Evolutionary conservation across 768 basidiomycete genomes (phyloP), one percentile per base, ranked within the genome.

Genomic region (Megacollybia marginata): DNA sequence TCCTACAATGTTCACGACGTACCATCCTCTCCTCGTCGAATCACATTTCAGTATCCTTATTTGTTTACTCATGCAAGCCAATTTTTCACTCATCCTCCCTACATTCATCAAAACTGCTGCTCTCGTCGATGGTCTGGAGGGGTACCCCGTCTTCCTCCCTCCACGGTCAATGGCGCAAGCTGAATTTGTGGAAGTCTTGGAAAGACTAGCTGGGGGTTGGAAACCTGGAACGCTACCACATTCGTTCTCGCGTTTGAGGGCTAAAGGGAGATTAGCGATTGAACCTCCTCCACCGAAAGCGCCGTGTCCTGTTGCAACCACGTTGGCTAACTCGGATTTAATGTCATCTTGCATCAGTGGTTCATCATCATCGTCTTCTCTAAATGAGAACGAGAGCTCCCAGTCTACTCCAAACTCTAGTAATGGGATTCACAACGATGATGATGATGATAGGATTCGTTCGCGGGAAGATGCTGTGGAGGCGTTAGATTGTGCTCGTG

Each of bases 91-190:
- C 10, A 66, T 90, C 31, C 66, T 90, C 10, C 73, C 78, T 8
- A 75, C 79, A 0, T 92, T 92, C 57, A 67, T 77, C 31, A 80
- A 76, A 48, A 75, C 84, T 2, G 83, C 87, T 0, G 66, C 75
- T 11, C 67, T 90, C 20, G 80, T 92, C 8, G 88, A 92, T 52
- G 84, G 85, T 2, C 73, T 92, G 36, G 92, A 92, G 61, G 90
- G 91, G 1, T 92, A 89, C 64, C 92, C 92, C 8, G 75, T 94
- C 44, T 94, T 94, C 65, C 69, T 90, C 0, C 88, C 89, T 9
- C 88, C 92, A 12, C 73, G 92, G 32, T 90, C 88, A 11, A 89
- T 92, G 85, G 82, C 85, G 0, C 92, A 94, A 59, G 89, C 89
- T 9, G 90, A 93, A 66, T 92, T 92, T 56, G 70, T 90, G 51